Base-by-base conservation (phyloP, 768 basidiomycete species). In the Tremella fuciformis region DNA sequence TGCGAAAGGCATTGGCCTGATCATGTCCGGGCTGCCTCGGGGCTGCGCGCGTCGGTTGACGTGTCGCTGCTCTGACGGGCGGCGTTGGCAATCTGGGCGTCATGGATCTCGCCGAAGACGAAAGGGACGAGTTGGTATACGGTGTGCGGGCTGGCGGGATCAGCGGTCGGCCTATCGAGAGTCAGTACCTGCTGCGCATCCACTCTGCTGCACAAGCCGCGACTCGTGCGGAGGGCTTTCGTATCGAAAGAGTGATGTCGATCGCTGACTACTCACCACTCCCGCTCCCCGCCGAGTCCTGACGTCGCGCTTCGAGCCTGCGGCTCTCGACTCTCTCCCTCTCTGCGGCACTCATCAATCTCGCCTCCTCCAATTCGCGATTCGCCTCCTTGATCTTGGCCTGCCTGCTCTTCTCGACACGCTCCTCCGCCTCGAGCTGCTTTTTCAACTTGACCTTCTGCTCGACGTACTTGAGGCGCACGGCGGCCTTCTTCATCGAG, bases 401-500 rank as follows among this genome's bases (percentile, higher is more conserved):
- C 46, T 55, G 42, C 29, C 60, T 51, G 2, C 18, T 52, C 13
- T 2, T 25, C 52, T 62, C 64, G 1, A 60, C 52, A 34, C 50
- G 39, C 25, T 67, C 71, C 42, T 70, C 63, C 44, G 62, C 60
- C 21, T 63, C 63, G 21, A 63, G 41, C 24, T 62, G 56, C 44
- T 65, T 64, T 46, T 62, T 65, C 48, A 71, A 57, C 46, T 69
- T 67, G 4, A 60, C 62, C 40, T 67, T 69, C 13, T 60, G 60
- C 60, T 74, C 69, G 0, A 65, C 65, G 25, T 66, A 62, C 49
- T 67, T 69, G 13, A 69, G 49, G 39, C 53, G 52, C 13, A 71
- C 64, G 0, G 72, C 72, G 15, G 69, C 67, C n/a, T 67, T 58
- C 49, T 69, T 74, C 69, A 74, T 71, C 13, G 58, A 61, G 3